Percentiles rank a stretch among this genome's conserved stretches.
Evolutionary conservation across 2,329 filamentous ascomycete species (phyloP).

Genomic region (Fusarium decemcellulare): DNA sequence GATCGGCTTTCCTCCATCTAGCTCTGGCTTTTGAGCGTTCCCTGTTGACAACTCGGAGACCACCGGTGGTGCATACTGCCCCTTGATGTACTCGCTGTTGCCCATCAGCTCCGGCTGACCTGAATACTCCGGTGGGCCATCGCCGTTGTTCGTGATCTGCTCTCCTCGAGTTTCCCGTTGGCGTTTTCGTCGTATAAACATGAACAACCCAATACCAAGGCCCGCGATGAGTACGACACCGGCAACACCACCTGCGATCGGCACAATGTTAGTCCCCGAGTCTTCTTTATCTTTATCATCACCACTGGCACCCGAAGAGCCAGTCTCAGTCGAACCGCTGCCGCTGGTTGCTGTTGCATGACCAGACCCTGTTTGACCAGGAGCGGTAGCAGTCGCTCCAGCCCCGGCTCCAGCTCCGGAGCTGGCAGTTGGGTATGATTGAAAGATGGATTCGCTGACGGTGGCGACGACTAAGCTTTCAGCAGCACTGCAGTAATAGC

Average conservation of each 20-base stretch:
- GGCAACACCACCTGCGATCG: conserved; percentile 53
- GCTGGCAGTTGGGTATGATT: conserved; percentile 31
- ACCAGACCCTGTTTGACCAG: conserved; percentile 17
- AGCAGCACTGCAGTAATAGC: conserved; percentile 66
- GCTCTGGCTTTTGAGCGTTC: conserved; percentile 46
- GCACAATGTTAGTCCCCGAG: conserved; percentile 42
- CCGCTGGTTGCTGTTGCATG: conserved; percentile 26
- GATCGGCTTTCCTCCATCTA: conserved; percentile 40
- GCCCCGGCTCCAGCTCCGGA: conserved; percentile 28
- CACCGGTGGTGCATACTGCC: conserved; percentile 15
- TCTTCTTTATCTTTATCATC: conserved; percentile 6
- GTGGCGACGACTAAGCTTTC: conserved; percentile 57
- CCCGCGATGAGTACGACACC: conserved; percentile 44
- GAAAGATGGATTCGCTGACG: conserved; percentile 55
- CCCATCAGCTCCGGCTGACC: conserved; percentile 53
- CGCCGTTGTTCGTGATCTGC: conserved; percentile 31
- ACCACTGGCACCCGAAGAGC: not conserved
- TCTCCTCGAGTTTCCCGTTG: conserved; percentile 43
- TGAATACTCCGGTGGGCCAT: conserved; percentile 38
- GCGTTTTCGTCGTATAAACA: conserved; percentile 56
- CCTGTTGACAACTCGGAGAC: conserved; percentile 40
- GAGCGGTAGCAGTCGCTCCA: conserved; percentile 26
- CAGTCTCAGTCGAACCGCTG: not conserved
- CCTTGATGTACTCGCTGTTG: conserved; percentile 27
- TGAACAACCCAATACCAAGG: conserved; percentile 49